Base-by-base conservation (phyloP, 2,329 filamentous ascomycete genomes). In the Ascocoryne sarcoides region DNA sequence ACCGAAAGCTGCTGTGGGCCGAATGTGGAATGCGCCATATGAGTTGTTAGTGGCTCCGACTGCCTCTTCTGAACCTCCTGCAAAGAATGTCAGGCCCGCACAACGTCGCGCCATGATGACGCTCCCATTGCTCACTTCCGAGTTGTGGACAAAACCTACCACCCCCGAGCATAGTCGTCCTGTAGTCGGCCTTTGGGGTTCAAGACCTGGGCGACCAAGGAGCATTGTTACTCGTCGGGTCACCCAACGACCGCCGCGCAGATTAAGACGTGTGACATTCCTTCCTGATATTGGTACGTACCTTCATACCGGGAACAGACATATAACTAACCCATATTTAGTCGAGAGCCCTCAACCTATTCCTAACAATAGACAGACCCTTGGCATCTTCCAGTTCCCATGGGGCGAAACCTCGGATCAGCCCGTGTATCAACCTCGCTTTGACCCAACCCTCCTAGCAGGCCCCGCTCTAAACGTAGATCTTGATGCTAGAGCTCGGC, bases 321-420 rank as follows among this genome's bases (percentile, higher is more conserved):
- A 26, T 26, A 26, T 7, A 32, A 28, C 47, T 48, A 47, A 50
- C 38, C 10, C n/a, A 21, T 20, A 23, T 19, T 4, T 44, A 60
- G 57, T 78, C 23, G 77, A 81, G 55, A 77, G 68, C 47, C 77
- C 77, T 3, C 62, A 73, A 52, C 76, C 75, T 26, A 62, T 81
- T 4, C 69, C 70, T 4, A 64, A 77, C 54, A 75, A 72, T 58
- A 66, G 69, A 31, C 74, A 68, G 10, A 79, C 75, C 9, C 65
- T 81, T 14, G 77, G 76, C 4, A 73, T 81, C 51, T 82, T 79
- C 62, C 73, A 78, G 50, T 80, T 80, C 48, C 75, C 77, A 2
- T 80, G 75, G 74, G 77, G 77, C 10, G 76, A 80, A 60, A 71
- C 62, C 50, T 80, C 76, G 15, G 75, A 79, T 56, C 67, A 66